These are phyloP conservation scores for Globisporangium perplexum DNA, from an alignment of 352 stramenopile genomes.

Conservation along the genomic window DNA sequence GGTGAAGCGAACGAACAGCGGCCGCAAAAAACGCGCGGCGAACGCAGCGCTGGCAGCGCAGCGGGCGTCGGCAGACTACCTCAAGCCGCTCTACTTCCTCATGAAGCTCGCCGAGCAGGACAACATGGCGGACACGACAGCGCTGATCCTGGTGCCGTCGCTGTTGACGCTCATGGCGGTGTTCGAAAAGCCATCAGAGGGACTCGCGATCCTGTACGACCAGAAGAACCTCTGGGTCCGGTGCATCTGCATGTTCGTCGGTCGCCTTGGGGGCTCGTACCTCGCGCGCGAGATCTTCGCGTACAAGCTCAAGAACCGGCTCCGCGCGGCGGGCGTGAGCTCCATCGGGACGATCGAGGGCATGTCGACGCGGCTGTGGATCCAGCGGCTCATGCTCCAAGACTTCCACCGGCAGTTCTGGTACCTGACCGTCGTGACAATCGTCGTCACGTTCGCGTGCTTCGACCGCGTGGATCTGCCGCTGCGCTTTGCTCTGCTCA, in stretches of 20 bases:
- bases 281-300: constrained; percentile 83
- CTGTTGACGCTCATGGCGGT: constrained; percentile 69
- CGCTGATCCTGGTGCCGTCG: constrained; percentile 79
- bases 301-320: constrained; percentile 63
- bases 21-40: background rate
- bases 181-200: constrained; percentile 66
- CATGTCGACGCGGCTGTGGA: constrained; percentile 68
- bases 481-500: constrained; percentile 67
- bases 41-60: constrained; percentile 5
- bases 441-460: constrained; percentile 82
- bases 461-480: constrained; percentile 72
- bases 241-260: constrained; percentile 82
- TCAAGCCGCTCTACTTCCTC: constrained; percentile 77
- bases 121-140: constrained; percentile 86
- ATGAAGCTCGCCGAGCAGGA: constrained; percentile 88
- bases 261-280: constrained; percentile 59
- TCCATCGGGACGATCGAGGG: constrained; percentile 41
- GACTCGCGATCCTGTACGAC: constrained; percentile 53
- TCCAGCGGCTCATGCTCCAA: constrained; percentile 82
- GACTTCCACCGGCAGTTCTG: constrained; percentile 85
- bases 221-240: constrained; percentile 80
- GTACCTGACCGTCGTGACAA: constrained; percentile 80
- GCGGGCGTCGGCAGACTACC: constrained; percentile 20
- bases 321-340: constrained; percentile 18
- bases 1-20: background rate